phyloP scores from a whole-genome alignment of 2,329 filamentous ascomycete species.

The Trichoderma harzianum region DNA sequence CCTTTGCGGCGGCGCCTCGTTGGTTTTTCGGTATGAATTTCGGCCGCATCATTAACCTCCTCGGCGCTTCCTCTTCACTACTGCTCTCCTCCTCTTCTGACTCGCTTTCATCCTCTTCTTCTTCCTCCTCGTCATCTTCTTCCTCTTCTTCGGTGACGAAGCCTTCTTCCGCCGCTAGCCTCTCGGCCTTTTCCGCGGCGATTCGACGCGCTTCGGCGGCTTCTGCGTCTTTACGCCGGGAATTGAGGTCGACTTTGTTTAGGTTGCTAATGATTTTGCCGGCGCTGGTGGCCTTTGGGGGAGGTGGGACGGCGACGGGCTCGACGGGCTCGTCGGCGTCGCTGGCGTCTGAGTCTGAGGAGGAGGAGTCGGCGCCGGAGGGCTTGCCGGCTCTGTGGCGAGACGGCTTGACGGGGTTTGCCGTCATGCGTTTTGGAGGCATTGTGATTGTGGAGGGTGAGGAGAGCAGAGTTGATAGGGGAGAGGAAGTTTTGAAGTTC shows the following conservation, averaged over 20 bases:
- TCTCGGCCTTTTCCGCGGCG: slow-evolving; percentile 49
- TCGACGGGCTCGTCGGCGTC: slow-evolving; percentile 34
- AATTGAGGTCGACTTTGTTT: slow-evolving; percentile 50
- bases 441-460: slow-evolving; percentile 31
- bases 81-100: slow-evolving; percentile 44
- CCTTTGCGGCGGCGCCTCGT: slow-evolving; percentile 36
- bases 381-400: slow-evolving; percentile 86
- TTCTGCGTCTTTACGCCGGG: slow-evolving; percentile 44
- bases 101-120: slow-evolving; percentile 38
- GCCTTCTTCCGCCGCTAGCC: slow-evolving; percentile 55
- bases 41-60: slow-evolving; percentile 57
- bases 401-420: slow-evolving; percentile 75
- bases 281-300: slow-evolving; percentile 55
- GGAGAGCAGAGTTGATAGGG: not conserved
- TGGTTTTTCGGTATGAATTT: slow-evolving; percentile 62
- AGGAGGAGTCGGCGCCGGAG: slow-evolving; percentile 51
- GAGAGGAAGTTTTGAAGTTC: not conserved
- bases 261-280: slow-evolving; percentile 55
- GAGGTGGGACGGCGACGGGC: slow-evolving; percentile 44
- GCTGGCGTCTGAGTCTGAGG: slow-evolving; percentile 51
- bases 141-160: slow-evolving; percentile 59
- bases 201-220: slow-evolving; percentile 46
- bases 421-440: slow-evolving; percentile 86
- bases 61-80: slow-evolving; percentile 57
- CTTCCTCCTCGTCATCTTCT: slow-evolving; percentile 34